Conservation (phyloP, 225 moss, liverwort and hornwort species). For the Neckera pumila region DNA sequence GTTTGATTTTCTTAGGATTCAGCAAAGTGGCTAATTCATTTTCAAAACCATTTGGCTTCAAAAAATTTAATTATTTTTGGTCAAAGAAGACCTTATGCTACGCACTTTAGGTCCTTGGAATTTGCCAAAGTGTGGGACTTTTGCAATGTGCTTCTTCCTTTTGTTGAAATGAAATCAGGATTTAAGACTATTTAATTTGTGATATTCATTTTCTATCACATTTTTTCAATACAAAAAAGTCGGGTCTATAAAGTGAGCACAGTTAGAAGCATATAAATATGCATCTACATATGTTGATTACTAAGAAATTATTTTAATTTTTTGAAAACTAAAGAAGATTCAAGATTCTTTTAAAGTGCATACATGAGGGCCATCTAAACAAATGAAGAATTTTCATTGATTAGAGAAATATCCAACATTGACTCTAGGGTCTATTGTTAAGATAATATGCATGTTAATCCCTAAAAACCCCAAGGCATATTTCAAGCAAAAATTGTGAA, state of each 20-base stretch:
- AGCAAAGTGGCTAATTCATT: background rate
- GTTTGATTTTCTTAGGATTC: background rate
- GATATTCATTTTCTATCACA: fast-evolving
- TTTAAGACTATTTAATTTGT: fast-evolving
- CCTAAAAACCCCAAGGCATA: no score
- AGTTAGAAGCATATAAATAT: background rate
- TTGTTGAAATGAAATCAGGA: background rate
- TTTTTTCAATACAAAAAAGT: no score
- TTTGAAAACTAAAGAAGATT: background rate
- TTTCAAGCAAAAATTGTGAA: no score
- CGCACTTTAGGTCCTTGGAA: fast-evolving
- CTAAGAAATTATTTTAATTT: no score
- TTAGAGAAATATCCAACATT: background rate
- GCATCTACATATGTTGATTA: background rate
- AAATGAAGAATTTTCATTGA: background rate
- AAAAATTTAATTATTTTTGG: no score
- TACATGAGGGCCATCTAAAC: fast-evolving
- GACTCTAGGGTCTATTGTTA: fast-evolving
- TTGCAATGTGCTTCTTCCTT: fast-evolving
- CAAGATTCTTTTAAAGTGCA: background rate
- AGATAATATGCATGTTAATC: no score
- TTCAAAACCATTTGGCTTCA: background rate
- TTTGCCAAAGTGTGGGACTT: background rate
- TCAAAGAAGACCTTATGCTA: fast-evolving
- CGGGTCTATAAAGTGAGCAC: fast-evolving